Evolutionary conservation across 2,329 filamentous ascomycete species (phyloP).

Genomic region (Phialophora verrucosa): DNA sequence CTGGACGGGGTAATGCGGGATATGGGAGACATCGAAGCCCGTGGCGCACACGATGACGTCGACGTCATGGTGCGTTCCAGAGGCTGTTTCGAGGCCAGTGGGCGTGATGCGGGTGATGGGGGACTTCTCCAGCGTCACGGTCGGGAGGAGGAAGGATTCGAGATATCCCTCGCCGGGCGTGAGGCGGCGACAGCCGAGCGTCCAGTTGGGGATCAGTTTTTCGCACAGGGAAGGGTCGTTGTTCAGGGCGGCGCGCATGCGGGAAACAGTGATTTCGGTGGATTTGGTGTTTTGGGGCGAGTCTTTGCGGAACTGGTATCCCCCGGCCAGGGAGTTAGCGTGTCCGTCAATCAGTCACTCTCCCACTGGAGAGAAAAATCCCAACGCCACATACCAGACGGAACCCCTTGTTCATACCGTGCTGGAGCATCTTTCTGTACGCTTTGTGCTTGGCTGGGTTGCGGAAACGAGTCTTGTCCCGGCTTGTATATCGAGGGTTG

Average conservation of each 20-base stretch:
- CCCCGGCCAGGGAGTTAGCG: neutral
- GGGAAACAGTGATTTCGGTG: conserved; percentile 26
- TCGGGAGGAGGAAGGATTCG: conserved; percentile 52
- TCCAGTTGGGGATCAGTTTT: conserved; percentile 39
- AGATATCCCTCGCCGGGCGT: conserved; percentile 61
- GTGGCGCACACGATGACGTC: conserved; percentile 50
- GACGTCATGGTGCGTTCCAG: conserved; percentile 38
- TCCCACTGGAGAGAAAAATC: neutral
- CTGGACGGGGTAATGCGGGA: conserved; percentile 46
- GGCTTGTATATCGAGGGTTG: conserved; percentile 40
- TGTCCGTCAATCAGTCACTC: neutral
- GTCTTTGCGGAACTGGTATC: conserved; percentile 28
- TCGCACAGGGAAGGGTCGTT: conserved; percentile 38
- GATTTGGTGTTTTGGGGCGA: conserved; percentile 34
- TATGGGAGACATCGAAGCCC: conserved; percentile 49
- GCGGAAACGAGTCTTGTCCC: conserved; percentile 42
- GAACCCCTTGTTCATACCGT: conserved; percentile 36
- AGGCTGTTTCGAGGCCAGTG: conserved; percentile 39
- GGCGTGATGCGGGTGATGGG: conserved; percentile 46
- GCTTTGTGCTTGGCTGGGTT: conserved; percentile 43
- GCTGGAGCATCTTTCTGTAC: conserved; percentile 46
- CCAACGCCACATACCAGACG: conserved; percentile 20
- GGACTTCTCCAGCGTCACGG: conserved; percentile 44
- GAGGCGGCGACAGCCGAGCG: conserved; percentile 53
- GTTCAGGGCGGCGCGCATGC: conserved; percentile 32